Evolutionary conservation across 208 protist species (phyloP), one percentile per base, ranked within the genome.

Genomic region (Leishmania arabica): DNA sequence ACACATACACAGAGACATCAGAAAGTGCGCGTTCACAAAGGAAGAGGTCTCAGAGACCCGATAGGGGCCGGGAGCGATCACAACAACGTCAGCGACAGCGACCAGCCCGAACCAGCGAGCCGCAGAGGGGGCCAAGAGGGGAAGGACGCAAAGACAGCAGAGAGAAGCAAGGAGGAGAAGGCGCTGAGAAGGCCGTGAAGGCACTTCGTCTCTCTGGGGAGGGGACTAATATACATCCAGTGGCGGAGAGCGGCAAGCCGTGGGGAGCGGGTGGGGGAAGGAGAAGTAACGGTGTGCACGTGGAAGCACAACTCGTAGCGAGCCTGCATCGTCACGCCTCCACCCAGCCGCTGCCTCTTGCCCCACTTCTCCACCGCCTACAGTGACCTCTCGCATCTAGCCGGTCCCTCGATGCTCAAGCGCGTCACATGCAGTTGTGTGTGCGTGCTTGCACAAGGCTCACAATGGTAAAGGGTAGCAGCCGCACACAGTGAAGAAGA

Each of bases 211-310:
- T 73, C 66, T 71, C 40, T n/a, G 11, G 34, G 21, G 7, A 73
- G 21, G 69, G 24, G 45, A 73, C n/a, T 73, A 73, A 9, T 73
- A 34, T 73, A 73, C 69, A 73, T 73, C 3, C 49, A 13, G 37
- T 49, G 13, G 24, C 4, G 66, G 21, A 73, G 69, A 34, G 5
- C 9, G 40, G 68, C 21, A 9, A n/a, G 49, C 7, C 5, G 17
- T 21, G 42, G 68, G 45, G 45, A 31, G 27, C 17, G 24, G 19
- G 34, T 24, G 27, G 37, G 47, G 19, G 51, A 54, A 27, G 4
- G 4, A 6, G 34, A 69, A n/a, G 75, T 34, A 31, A 42, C 37
- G 24, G 47, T 51, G 69, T 9, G 74, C 24, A 58, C 13, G 9
- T 51, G 34, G 64, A 40, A 51, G 45, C 47, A 75, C 24, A 19